Percentiles rank a stretch among this genome's conserved stretches.
Conservation (phyloP, 2,329 filamentous ascomycete genomes). For the Phyllosticta paracitricarpa region DNA sequence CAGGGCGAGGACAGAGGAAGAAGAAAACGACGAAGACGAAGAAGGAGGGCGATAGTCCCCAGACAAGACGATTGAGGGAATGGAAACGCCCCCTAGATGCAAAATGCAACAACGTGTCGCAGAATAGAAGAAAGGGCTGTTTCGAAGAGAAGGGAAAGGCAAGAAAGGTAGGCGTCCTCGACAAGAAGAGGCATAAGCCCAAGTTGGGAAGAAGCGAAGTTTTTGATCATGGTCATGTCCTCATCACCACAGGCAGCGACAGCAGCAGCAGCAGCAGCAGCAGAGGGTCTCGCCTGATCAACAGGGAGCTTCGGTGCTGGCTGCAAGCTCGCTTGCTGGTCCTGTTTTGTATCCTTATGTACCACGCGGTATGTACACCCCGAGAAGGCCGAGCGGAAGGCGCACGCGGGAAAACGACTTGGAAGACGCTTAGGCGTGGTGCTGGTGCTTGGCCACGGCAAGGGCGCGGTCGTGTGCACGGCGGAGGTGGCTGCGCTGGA, state of each 20-base stretch:
- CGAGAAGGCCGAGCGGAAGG: not conserved
- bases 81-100: not conserved
- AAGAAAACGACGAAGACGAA: no score
- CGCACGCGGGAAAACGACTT: no score
- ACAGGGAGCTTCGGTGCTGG: not conserved
- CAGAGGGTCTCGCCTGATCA: not conserved
- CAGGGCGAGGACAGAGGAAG: no score
- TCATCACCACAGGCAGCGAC: not conserved
- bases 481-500: slow-evolving; percentile 1
- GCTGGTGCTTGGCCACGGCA: not conserved
- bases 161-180: not conserved
- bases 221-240: not conserved
- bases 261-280: no score
- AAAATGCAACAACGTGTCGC: not conserved
- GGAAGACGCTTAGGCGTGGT: not conserved
- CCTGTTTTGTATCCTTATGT: not conserved
- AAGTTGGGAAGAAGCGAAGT: not conserved
- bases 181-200: not conserved
- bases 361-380: not conserved
- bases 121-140: not conserved
- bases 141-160: not conserved
- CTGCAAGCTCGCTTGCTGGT: not conserved
- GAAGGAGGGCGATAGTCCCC: no score
- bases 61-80: not conserved
- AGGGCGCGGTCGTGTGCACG: slow-evolving; percentile 1